These are phyloP conservation scores for Reutealis trisperma DNA, from an alignment of 345 rosid species.

Conservation along the genomic window DNA sequence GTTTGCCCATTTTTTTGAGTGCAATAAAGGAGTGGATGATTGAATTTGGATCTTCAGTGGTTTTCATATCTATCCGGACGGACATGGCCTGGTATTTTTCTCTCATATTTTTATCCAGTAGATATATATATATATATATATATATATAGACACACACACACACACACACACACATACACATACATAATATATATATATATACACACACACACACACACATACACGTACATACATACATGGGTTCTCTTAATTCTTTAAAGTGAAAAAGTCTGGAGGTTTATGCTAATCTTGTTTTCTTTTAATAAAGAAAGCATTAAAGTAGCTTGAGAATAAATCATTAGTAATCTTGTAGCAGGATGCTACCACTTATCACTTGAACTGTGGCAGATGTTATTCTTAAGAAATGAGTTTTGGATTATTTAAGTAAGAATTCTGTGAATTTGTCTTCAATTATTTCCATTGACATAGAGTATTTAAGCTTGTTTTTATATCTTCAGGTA, in stretches of 20 bases:
- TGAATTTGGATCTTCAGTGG: slow-evolving; percentile 65
- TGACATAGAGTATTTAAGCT: slow-evolving; percentile 3
- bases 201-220: too few species aligned
- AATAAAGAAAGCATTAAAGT: not conserved
- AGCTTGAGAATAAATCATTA: not conserved
- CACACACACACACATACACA: too few species aligned
- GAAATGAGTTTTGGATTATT: not conserved
- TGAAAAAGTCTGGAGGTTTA: not conserved
- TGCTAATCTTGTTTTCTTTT: not conserved
- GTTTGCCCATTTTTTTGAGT: slow-evolving; percentile 56
- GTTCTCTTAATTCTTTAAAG: not conserved
- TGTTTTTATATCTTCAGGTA: slow-evolving; percentile 51
- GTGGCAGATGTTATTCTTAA: not conserved
- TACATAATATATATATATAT: too few species aligned
- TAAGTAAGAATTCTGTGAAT: not conserved
- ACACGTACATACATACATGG: too few species aligned
- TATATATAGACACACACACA: too few species aligned
- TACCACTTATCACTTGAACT: not conserved
- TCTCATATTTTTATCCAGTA: not conserved
- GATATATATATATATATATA: not conserved
- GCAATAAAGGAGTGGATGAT: slow-evolving; percentile 88
- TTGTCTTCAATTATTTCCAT: not conserved
- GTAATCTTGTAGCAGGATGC: not conserved
- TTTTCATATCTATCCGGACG: slow-evolving; percentile 66
- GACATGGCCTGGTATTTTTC: slow-evolving; percentile 73